Evolutionary conservation across 495 filamentous ascomycete genomes (phyloP).

Genomic region (Trichocladium uniseriatum): DNA sequence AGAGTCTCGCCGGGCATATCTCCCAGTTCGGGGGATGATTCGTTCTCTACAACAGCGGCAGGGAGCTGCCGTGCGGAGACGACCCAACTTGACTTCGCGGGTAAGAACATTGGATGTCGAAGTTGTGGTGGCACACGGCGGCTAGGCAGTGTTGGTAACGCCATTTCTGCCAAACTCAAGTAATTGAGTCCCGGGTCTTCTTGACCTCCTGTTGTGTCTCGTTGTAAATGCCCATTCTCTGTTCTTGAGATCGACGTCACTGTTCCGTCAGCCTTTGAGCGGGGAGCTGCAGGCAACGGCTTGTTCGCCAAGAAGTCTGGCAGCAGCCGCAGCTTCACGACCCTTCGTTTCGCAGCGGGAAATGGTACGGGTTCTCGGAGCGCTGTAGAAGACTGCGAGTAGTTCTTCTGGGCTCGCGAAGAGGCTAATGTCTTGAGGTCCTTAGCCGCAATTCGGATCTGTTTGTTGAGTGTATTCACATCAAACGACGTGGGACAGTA

Average conservation of each 20-base stretch:
- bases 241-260: no score
- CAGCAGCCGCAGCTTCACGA: constrained; percentile 3
- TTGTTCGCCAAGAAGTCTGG: constrained; percentile 7
- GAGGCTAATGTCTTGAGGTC: no score
- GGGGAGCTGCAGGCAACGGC: constrained; percentile 7
- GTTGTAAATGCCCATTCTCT: no score
- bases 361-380: background rate
- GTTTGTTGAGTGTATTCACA: no score
- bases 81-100: constrained; percentile 6
- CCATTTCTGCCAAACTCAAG: background rate
- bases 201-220: no score
- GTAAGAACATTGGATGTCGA: constrained; percentile 4
- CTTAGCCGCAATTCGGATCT: no score
- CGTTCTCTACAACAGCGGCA: constrained; percentile 24
- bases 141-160: constrained; percentile 7
- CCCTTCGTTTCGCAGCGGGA: background rate
- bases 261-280: no score
- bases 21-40: no score
- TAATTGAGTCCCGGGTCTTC: background rate
- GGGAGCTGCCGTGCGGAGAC: constrained; percentile 7
- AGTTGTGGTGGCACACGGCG: constrained; percentile 5
- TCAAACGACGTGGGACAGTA: no score
- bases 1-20: background rate
- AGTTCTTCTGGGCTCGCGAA: background rate
- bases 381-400: background rate